Percentiles rank a stretch among this genome's conserved stretches.
These are phyloP conservation scores for Xylariomycetidae sp. DNA, from an alignment of 2,329 filamentous ascomycete species.

Conservation along the genomic window DNA sequence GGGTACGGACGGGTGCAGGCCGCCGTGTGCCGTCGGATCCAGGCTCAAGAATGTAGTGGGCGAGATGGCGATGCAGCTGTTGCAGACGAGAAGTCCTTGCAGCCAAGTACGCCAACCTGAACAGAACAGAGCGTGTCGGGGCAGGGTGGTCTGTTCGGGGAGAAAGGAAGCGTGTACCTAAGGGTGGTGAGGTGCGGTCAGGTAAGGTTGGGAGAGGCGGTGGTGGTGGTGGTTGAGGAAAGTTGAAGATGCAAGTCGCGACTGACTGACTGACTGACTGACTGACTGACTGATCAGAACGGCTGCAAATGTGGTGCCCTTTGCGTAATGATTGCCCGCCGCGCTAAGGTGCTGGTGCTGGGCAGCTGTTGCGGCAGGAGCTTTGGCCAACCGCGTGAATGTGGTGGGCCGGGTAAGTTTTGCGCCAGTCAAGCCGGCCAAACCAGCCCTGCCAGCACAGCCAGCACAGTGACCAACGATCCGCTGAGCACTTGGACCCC, in stretches of 20 bases:
- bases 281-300: too few relatives aligned
- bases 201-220: too few relatives aligned
- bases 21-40: constrained; percentile 21
- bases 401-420: too few relatives aligned
- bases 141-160: background rate
- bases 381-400: too few relatives aligned
- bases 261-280: background rate
- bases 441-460: too few relatives aligned
- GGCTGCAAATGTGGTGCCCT: too few relatives aligned
- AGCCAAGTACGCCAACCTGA: background rate
- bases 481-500: too few relatives aligned
- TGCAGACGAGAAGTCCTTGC: background rate
- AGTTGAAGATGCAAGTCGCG: background rate
- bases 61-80: constrained; percentile 2
- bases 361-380: too few relatives aligned
- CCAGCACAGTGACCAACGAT: too few relatives aligned
- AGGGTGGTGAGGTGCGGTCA: too few relatives aligned
- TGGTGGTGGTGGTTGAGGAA: background rate
- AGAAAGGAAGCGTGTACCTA: too few relatives aligned
- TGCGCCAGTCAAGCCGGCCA: too few relatives aligned
- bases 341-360: background rate
- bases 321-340: background rate
- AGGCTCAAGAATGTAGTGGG: constrained; percentile 5
- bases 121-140: background rate
- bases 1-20: constrained; percentile 26